Percentiles rank a stretch among this genome's conserved stretches.
These are phyloP conservation scores for Verticillium tricorpus DNA, from an alignment of 2,329 filamentous ascomycete genomes.

Conservation along the genomic window DNA sequence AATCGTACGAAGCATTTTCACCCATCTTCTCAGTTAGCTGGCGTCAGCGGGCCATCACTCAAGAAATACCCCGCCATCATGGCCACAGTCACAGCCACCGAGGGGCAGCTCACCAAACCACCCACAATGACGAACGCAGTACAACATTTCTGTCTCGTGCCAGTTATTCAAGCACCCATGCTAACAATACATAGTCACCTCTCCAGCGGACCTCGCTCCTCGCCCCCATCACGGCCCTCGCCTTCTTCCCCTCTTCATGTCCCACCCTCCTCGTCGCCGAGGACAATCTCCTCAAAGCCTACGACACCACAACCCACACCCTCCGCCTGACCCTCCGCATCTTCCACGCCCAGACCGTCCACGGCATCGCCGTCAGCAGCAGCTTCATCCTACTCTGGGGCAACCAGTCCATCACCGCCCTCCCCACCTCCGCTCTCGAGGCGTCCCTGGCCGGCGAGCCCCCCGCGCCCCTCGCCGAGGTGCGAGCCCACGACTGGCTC, in stretches of 20 bases:
- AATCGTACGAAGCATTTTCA: background rate
- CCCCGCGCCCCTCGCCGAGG: constrained; percentile 46
- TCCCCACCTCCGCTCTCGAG: constrained; percentile 25
- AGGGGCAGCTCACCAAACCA: background rate
- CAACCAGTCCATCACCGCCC: constrained; percentile 50
- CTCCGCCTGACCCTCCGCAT: constrained; percentile 41
- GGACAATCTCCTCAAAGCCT: constrained; percentile 53
- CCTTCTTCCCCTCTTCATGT: constrained; percentile 35
- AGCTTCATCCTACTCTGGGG: constrained; percentile 63
- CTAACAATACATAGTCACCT: background rate
- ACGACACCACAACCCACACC: constrained; percentile 32
- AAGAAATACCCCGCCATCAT: background rate
- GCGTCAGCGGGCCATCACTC: background rate
- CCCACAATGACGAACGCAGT: background rate
- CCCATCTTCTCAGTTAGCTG: background rate
- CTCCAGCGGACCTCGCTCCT: constrained; percentile 33
- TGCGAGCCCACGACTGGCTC: constrained; percentile 73
- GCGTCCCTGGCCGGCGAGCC: constrained; percentile 15
- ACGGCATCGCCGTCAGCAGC: constrained; percentile 57
- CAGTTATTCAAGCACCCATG: background rate
- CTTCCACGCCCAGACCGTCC: constrained; percentile 67
- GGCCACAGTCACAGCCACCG: background rate
- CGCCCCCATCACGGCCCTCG: constrained; percentile 56
- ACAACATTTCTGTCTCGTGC: background rate
- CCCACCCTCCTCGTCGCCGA: constrained; percentile 50